phyloP scores from a whole-genome alignment of 768 basidiomycete genomes.

The Dioszegia hungarica region DNA sequence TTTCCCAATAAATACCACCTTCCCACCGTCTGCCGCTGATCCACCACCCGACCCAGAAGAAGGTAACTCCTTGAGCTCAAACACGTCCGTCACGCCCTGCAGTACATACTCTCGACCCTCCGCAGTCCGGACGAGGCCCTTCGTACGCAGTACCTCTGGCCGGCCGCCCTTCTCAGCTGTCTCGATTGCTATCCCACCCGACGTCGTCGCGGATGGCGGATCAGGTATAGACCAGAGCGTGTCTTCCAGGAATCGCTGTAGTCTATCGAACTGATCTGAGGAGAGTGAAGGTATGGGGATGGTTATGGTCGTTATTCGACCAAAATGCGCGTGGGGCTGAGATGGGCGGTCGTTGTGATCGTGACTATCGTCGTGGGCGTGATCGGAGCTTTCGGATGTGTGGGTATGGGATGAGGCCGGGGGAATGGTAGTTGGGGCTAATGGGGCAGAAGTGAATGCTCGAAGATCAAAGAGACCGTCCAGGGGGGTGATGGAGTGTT shows the following conservation, averaged over 20 bases:
- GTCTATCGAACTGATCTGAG: slow-evolving; percentile 52
- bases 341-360: slow-evolving; percentile 39
- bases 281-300: slow-evolving; percentile 63
- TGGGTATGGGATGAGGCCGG: not conserved
- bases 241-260: slow-evolving; percentile 75
- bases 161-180: no score
- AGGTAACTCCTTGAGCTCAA: slow-evolving; percentile 59
- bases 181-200: no score
- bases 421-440: not conserved
- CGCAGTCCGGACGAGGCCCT: slow-evolving; percentile 62
- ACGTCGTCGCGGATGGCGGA: not conserved
- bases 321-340: slow-evolving; percentile 49
- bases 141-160: slow-evolving; percentile 74
- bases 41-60: not conserved
- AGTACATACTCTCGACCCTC: slow-evolving; percentile 65
- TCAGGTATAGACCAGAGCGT: slow-evolving; percentile 69
- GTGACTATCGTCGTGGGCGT: not conserved
- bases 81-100: slow-evolving; percentile 87
- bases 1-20: slow-evolving; percentile 82
- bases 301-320: slow-evolving; percentile 73
- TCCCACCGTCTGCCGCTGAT: slow-evolving; percentile 52
- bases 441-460: slow-evolving; percentile 54
- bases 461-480: slow-evolving; percentile 69
- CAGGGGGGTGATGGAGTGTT: slow-evolving; percentile 69
- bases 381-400: not conserved